Conservation (phyloP, 495 filamentous ascomycete genomes). For the Penicillium arizonense region DNA sequence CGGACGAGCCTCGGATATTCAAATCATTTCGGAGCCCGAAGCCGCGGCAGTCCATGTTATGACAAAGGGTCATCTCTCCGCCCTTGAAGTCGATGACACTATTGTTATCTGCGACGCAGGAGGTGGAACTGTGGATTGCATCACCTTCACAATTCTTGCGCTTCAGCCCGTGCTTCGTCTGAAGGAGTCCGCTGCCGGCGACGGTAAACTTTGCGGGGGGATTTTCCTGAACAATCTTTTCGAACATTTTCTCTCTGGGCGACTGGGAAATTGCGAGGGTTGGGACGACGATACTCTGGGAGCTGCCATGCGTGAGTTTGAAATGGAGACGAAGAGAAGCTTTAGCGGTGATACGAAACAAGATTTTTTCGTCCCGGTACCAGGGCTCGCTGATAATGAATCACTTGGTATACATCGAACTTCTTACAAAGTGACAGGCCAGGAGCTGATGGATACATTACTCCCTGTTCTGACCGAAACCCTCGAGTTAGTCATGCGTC, state of each 20-base stretch:
- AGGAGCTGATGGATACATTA: constrained; percentile 16
- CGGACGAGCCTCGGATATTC: constrained; percentile 56
- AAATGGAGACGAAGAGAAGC: constrained; percentile 18
- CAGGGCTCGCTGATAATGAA: constrained; percentile 16
- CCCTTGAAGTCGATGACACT: constrained; percentile 59
- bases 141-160: constrained; percentile 43
- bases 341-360: constrained; percentile 13
- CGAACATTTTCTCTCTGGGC: constrained; percentile 60
- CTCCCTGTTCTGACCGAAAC: constrained; percentile 17
- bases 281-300: constrained; percentile 23
- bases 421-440: constrained; percentile 10
- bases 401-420: constrained; percentile 16
- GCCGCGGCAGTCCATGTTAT: constrained; percentile 74
- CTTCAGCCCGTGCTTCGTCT: constrained; percentile 46
- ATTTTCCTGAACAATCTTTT: constrained; percentile 71
- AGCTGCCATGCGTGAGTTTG: constrained; percentile 19
- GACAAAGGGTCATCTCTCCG: constrained; percentile 62
- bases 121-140: constrained; percentile 74
- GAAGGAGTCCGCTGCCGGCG: constrained; percentile 62
- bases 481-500: constrained; percentile 18
- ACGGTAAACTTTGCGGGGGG: constrained; percentile 64
- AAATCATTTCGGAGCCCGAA: constrained; percentile 74
- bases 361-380: constrained; percentile 22
- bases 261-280: constrained; percentile 33
- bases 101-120: constrained; percentile 76